Percentiles rank a stretch among this genome's conserved stretches.
Evolutionary conservation across 805 yeast species (phyloP).

Genomic region (Nakazawaea populi): DNA sequence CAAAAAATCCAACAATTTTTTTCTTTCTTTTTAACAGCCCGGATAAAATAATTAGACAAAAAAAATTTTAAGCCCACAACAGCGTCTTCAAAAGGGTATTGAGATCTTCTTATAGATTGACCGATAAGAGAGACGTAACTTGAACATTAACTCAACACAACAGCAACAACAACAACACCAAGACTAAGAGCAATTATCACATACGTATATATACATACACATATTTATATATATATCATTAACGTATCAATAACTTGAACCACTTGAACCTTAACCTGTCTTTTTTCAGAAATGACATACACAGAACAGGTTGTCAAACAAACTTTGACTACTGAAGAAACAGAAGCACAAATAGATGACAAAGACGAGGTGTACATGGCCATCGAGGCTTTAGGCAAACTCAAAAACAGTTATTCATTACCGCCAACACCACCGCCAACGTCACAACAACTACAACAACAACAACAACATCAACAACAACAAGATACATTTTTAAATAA

Average conservation of each 20-base stretch:
- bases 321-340: neutral
- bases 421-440: neutral
- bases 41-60: neutral
- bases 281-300: neutral
- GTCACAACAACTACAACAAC: neutral
- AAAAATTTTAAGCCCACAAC: neutral
- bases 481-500: conserved; percentile 25
- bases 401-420: conserved; percentile 12
- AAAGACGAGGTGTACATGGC: conserved; percentile 19
- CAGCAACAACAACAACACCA: too few relatives aligned
- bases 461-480: conserved; percentile 1
- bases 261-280: neutral
- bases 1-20: conserved; percentile 3
- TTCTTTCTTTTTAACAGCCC: too few relatives aligned
- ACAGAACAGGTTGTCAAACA: neutral
- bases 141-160: too few relatives aligned
- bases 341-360: neutral
- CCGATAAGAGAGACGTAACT: too few relatives aligned
- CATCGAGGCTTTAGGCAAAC: conserved; percentile 24
- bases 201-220: too few relatives aligned
- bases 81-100: neutral
- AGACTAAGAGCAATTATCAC: too few relatives aligned
- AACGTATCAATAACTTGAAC: too few relatives aligned
- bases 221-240: too few relatives aligned
- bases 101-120: too few relatives aligned